Conservation (phyloP, 78 protist genomes). For the Guillardia theta region DNA sequence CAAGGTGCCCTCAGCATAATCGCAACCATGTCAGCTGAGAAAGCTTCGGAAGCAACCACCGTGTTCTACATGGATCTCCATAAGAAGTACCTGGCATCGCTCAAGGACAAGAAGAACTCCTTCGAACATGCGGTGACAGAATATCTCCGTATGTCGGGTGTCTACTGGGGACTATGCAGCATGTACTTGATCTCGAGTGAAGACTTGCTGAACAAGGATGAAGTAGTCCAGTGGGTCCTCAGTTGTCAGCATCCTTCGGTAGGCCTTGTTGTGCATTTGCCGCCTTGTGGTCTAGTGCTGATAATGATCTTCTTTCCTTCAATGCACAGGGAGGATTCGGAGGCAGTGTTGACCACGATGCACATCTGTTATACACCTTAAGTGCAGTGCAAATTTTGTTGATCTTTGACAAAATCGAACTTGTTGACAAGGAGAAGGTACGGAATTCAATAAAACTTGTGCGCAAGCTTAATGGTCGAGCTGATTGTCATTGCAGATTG, state of each 20-base stretch:
- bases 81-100: background rate
- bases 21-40: too few species aligned
- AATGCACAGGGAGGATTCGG: constrained; percentile 87
- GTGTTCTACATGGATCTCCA: background rate
- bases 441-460: constrained; percentile 38
- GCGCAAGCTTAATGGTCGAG: background rate
- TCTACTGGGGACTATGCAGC: constrained; percentile 92
- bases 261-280: background rate
- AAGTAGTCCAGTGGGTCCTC: constrained; percentile 62
- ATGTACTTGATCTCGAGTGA: constrained; percentile 62
- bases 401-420: constrained; percentile 68
- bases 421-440: constrained; percentile 57
- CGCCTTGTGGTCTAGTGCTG: background rate
- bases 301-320: background rate
- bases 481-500: background rate
- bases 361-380: constrained; percentile 94
- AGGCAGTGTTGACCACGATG: constrained; percentile 90
- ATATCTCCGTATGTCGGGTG: constrained; percentile 80
- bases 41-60: too few species aligned
- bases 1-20: too few species aligned
- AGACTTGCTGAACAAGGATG: constrained; percentile 63
- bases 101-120: background rate
- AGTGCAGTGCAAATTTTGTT: constrained; percentile 92
- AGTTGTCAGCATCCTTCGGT: constrained; percentile 78
- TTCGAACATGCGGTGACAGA: constrained; percentile 84